phyloP scores from a whole-genome alignment of 257 asterid species.

The Agastache rugosa region DNA sequence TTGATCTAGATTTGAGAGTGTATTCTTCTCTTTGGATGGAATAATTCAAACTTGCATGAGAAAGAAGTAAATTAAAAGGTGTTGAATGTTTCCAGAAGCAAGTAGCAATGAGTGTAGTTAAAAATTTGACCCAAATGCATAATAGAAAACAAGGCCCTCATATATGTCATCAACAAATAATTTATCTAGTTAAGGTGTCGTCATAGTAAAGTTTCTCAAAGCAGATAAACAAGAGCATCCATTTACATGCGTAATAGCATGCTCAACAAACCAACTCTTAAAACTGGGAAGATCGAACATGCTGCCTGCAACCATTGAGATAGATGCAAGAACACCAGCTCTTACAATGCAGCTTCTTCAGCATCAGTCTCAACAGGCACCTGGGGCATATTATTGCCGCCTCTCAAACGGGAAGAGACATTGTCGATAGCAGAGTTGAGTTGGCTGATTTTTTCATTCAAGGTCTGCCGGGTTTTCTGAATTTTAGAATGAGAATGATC shows the following conservation, averaged over 20 bases:
- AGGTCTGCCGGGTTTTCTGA: slow-evolving; percentile 80
- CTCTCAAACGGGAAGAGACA: slow-evolving; percentile 81
- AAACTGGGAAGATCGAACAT: slow-evolving; percentile 28
- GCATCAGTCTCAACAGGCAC: slow-evolving; percentile 66
- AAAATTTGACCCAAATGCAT: too few species aligned
- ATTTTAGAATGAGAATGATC: slow-evolving; percentile 33
- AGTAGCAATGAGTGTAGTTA: background rate
- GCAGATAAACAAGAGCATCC: slow-evolving; percentile 29
- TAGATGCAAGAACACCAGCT: slow-evolving; percentile 10
- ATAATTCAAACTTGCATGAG: background rate
- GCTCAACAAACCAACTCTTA: slow-evolving; percentile 27
- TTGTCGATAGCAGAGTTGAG: slow-evolving; percentile 91
- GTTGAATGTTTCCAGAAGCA: background rate
- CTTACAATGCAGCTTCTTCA: slow-evolving; percentile 65
- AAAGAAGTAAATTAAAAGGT: background rate
- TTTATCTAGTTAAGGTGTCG: background rate
- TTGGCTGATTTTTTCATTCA: slow-evolving; percentile 74
- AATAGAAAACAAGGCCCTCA: background rate
- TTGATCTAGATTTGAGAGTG: too few species aligned
- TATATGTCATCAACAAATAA: slow-evolving; percentile 12
- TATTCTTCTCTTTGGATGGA: background rate
- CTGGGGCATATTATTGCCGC: slow-evolving; percentile 65
- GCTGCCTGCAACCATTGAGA: slow-evolving; percentile 11
- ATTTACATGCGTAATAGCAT: slow-evolving; percentile 11
- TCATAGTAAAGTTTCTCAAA: slow-evolving; percentile 16